Evolutionary conservation across 352 stramenopile species (phyloP).

Genomic region (Phytophthora hibernalis): DNA sequence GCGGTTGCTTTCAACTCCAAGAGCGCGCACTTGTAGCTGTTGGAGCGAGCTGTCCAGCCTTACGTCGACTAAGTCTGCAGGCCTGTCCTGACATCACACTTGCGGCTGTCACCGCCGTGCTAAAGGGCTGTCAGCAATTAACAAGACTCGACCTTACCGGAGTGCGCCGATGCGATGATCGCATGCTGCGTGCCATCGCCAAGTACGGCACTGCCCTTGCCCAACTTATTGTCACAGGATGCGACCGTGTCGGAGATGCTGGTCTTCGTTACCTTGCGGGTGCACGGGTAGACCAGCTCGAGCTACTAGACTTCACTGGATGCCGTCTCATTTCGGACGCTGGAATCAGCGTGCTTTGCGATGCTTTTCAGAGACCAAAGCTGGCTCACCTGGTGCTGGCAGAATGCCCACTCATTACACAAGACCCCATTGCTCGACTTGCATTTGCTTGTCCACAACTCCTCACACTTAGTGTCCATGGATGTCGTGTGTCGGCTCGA

Average conservation of each 20-base stretch:
- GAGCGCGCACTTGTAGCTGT: conserved; percentile 85
- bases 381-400: conserved; percentile 66
- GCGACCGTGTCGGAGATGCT: conserved; percentile 65
- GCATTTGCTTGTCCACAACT: conserved; percentile 72
- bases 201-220: conserved; percentile 39
- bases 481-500: conserved; percentile 66
- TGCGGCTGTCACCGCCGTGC: conserved; percentile 63
- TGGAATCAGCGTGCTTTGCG: conserved; percentile 56
- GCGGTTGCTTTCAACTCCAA: conserved; percentile 85
- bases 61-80: conserved; percentile 80
- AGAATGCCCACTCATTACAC: conserved; percentile 66
- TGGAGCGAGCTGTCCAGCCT: conserved; percentile 50
- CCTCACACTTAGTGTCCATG: conserved; percentile 71
- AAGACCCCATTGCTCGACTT: conserved; percentile 66
- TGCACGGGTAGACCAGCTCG: conserved; percentile 60
- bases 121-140: conserved; percentile 59
- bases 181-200: conserved; percentile 60
- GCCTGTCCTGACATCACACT: conserved; percentile 87
- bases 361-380: conserved; percentile 59
- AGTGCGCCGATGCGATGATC: conserved; percentile 65
- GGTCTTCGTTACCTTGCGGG: conserved; percentile 58
- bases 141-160: conserved; percentile 61
- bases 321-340: conserved; percentile 63
- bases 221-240: conserved; percentile 69
- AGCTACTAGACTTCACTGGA: conserved; percentile 66